Conservation (phyloP, 2,329 filamentous ascomycete species). For the Curvularia lunata region DNA sequence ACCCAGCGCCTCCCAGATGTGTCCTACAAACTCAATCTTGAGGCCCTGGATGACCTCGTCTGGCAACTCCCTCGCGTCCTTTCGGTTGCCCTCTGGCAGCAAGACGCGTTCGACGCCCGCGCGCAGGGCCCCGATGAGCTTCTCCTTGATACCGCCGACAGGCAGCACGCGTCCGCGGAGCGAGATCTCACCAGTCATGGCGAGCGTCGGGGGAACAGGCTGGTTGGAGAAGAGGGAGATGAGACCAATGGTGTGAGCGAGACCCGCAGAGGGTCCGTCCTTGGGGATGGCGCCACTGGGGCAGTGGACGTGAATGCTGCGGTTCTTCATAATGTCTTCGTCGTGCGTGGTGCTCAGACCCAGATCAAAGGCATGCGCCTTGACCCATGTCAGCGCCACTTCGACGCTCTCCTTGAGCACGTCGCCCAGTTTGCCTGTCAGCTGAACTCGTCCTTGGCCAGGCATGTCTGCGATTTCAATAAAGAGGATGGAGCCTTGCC, state of each 20-base stretch:
- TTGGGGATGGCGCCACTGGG: conserved; percentile 95
- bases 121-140: conserved; percentile 89
- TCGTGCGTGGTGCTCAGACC: conserved; percentile 79
- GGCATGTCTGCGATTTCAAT: conserved; percentile 99
- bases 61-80: conserved; percentile 90
- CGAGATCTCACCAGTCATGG: conserved; percentile 86
- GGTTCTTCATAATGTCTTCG: conserved; percentile 94
- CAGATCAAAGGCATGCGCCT: conserved; percentile 90
- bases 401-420: conserved; percentile 97
- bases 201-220: conserved; percentile 85
- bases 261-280: conserved; percentile 81
- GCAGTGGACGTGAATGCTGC: conserved; percentile 94
- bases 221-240: conserved; percentile 89
- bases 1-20: conserved; percentile 93
- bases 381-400: conserved; percentile 95
- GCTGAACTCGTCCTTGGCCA: conserved; percentile 85
- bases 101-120: conserved; percentile 95
- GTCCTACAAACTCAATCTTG: conserved; percentile 87
- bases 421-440: conserved; percentile 94
- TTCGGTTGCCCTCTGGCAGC: conserved; percentile 84
- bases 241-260: conserved; percentile 91
- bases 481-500: conserved; percentile 95
- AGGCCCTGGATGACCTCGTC: conserved; percentile 86
- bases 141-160: conserved; percentile 98
- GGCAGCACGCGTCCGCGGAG: conserved; percentile 89